Evolutionary conservation across 257 asterid genomes (phyloP).

Genomic region (Fraxinus anomala): DNA sequence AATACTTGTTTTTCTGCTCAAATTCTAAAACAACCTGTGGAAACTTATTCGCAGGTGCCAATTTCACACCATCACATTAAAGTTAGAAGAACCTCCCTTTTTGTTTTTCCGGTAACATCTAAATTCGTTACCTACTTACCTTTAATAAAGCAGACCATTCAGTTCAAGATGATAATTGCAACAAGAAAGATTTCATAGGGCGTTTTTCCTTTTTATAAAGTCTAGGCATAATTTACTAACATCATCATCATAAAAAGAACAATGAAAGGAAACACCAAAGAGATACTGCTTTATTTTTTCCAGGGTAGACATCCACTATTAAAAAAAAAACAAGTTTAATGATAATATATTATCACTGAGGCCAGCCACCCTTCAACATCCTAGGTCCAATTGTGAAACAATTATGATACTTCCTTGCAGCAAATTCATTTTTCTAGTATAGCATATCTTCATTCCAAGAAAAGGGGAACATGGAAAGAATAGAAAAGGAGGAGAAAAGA

Average conservation of each 20-base stretch:
- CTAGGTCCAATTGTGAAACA: background rate
- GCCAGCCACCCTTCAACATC: background rate
- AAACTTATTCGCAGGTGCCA: background rate
- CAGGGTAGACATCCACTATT: background rate
- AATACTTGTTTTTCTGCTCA: background rate
- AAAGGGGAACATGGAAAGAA: no score
- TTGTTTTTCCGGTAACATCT: background rate
- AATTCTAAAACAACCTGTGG: background rate
- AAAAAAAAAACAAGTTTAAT: background rate
- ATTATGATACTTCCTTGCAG: no score
- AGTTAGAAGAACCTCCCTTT: background rate
- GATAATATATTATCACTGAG: background rate
- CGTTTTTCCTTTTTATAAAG: no score
- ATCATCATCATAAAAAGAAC: background rate
- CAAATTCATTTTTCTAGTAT: no score
- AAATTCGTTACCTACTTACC: background rate
- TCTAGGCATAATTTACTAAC: background rate
- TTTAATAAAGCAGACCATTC: background rate
- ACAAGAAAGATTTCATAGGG: background rate
- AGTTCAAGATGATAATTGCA: background rate
- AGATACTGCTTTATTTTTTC: no score
- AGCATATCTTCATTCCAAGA: no score
- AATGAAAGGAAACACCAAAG: background rate
- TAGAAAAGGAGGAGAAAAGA: background rate
- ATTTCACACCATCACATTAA: background rate